phyloP scores from a whole-genome alignment of 2,329 filamentous ascomycete genomes.

The Gaeumannomyces sp. region DNA sequence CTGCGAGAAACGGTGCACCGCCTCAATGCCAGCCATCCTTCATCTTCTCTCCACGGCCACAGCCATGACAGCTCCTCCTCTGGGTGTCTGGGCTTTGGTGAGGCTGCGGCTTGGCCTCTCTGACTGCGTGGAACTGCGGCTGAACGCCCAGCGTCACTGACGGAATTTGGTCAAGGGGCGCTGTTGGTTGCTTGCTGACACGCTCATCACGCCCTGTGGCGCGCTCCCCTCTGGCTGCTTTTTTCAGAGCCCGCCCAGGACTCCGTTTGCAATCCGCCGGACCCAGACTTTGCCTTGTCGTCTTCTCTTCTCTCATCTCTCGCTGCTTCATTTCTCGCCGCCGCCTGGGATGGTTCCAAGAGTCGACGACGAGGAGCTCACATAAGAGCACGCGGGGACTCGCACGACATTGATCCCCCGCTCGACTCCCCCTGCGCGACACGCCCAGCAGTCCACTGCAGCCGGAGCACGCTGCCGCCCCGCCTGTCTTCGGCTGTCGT shows the following conservation, averaged over 20 bases:
- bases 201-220: not conserved
- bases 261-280: no score
- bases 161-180: not conserved
- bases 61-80: not conserved
- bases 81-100: not conserved
- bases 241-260: not conserved
- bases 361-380: not conserved
- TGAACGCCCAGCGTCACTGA: not conserved
- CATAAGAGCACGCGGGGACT: not conserved
- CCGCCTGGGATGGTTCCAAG: not conserved
- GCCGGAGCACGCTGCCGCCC: not conserved
- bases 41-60: not conserved
- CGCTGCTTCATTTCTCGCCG: not conserved
- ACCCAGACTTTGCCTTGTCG: no score
- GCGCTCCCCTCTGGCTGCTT: not conserved
- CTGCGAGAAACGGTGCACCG: not conserved
- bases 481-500: not conserved
- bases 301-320: not conserved
- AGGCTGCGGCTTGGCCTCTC: not conserved
- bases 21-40: not conserved
- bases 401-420: not conserved
- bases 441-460: not conserved
- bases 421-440: not conserved
- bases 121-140: not conserved
- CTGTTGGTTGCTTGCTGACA: not conserved